A percentile compares a stretch with the other conserved stretches of the same genome.
phyloP scores from a whole-genome alignment of 2,329 filamentous ascomycete genomes.

The Colletotrichum sp. region DNA sequence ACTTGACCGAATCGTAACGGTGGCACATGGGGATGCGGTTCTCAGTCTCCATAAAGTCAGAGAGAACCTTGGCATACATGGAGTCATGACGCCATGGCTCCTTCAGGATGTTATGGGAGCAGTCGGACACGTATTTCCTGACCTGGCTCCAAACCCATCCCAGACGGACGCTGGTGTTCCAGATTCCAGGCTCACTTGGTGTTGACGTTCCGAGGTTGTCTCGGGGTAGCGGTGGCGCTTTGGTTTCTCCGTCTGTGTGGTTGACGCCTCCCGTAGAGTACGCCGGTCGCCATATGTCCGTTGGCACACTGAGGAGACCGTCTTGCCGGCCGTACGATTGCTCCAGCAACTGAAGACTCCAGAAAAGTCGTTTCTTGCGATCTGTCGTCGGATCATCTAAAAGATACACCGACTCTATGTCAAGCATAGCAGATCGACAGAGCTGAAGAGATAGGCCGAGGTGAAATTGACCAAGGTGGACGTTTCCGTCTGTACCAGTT shows the following conservation, averaged over 20 bases:
- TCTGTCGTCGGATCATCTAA: conserved; percentile 39
- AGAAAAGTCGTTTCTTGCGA: conserved; percentile 54
- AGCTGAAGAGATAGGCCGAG: conserved; percentile 55
- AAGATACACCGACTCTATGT: conserved; percentile 44
- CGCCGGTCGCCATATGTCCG: conserved; percentile 44
- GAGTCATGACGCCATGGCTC: conserved; percentile 59
- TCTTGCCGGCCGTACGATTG: conserved; percentile 54
- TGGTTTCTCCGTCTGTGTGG: conserved; percentile 31
- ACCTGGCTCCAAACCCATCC: conserved; percentile 57
- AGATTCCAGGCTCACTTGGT: conserved; percentile 49
- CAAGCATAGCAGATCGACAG: conserved; percentile 54
- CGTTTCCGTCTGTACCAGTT: conserved; percentile 46
- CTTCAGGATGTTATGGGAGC: conserved; percentile 48
- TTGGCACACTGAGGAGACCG: conserved; percentile 45
- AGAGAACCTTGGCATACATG: conserved; percentile 53
- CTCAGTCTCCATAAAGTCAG: conserved; percentile 56
- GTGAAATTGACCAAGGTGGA: conserved; percentile 54
- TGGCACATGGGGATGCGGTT: conserved; percentile 54
- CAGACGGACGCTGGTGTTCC: conserved; percentile 53
- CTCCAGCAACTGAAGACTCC: conserved; percentile 55
- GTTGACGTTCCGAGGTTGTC: conserved; percentile 48
- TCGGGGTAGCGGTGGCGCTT: conserved; percentile 45
- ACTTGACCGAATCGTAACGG: conserved; percentile 57
- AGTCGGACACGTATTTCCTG: conserved; percentile 51
- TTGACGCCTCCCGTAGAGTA: conserved; percentile 28